Evolutionary conservation across 73 alveolate genomes (phyloP).

Genomic region (Urostyla sp.): DNA sequence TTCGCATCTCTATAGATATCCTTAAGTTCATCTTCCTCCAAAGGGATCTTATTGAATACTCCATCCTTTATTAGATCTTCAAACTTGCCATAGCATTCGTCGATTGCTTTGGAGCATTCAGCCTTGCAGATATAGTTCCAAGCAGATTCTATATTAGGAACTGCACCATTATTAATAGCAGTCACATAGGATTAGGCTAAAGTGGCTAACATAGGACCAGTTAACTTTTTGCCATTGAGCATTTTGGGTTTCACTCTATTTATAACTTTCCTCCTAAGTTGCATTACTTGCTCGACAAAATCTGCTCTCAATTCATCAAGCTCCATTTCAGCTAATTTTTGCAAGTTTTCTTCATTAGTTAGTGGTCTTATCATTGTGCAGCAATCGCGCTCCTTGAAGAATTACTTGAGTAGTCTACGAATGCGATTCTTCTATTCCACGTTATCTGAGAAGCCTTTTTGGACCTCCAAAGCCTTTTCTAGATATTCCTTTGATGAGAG

Average conservation of each 20-base stretch:
- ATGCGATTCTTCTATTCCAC: conserved; percentile 91
- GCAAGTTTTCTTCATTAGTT: conserved; percentile 85
- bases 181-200: conserved; percentile 69
- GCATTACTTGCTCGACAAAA: conserved; percentile 76
- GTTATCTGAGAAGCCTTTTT: conserved; percentile 87
- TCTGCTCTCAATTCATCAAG: conserved; percentile 81
- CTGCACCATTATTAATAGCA: conserved; percentile 83
- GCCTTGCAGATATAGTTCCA: conserved; percentile 84
- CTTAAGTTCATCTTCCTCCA: conserved; percentile 72
- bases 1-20: conserved; percentile 75
- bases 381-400: conserved; percentile 95
- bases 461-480: conserved; percentile 68
- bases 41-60: conserved; percentile 55
- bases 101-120: conserved; percentile 78
- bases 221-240: conserved; percentile 76
- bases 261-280: conserved; percentile 74
- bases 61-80: conserved; percentile 63
- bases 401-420: conserved; percentile 90
- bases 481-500: conserved; percentile 90
- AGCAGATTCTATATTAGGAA: conserved; percentile 85
- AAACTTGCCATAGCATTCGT: conserved; percentile 71
- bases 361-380: conserved; percentile 92
- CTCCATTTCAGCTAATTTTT: conserved; percentile 77
- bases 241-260: conserved; percentile 82
- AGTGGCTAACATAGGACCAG: conserved; percentile 74